Evolutionary conservation across 2,329 filamentous ascomycete species (phyloP), one percentile per base, ranked within the genome.

Genomic region (Trichoderma atroviride): DNA sequence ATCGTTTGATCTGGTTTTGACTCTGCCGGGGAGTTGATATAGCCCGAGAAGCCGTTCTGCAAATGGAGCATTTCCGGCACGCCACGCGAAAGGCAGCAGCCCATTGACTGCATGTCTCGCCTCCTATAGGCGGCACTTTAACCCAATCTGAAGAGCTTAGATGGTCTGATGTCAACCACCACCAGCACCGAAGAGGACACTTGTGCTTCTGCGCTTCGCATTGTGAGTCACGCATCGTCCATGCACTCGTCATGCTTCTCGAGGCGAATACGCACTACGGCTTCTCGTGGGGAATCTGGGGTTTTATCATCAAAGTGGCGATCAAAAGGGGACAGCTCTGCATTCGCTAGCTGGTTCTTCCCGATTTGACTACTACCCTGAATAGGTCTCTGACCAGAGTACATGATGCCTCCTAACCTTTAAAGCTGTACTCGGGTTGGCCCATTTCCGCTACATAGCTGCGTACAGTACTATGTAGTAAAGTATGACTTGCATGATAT

Each of bases 11-110:
- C 43, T 33, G 5, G 27, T 14, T 9, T 31, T 47, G 58, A 22
- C 43, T 24, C 31, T 53, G 37, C 47, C 63, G 63, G 63, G 37
- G 10, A 50, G 53, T 29, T 66, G 35, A 29, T 27, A 14, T 29
- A 66, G 35, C 63, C 63, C 63, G 63, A 66, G 24, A 43, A 58
- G 63, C 63, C 63, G 63, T 58, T 19, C 29, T 24, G 31, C 29
- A 33, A 7, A 22, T 6, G 55, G 19, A 9, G 29, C 16, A 19
- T 57, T 33, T 57, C 55, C 37, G 19, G 53, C 63, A 65, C 52
- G 47, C 33, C 35, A 29, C 33, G 13, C 47, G n/a, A 27, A 9
- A 52, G 47, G 60, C 6, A 63, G 14, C 60, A 11, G 33, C 50
- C 47, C 16, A 37, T 24, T 56, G 10, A 43, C 31, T 35, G 56